Evolutionary conservation across 768 basidiomycete species (phyloP).

Genomic region (Pholiota microspora): DNA sequence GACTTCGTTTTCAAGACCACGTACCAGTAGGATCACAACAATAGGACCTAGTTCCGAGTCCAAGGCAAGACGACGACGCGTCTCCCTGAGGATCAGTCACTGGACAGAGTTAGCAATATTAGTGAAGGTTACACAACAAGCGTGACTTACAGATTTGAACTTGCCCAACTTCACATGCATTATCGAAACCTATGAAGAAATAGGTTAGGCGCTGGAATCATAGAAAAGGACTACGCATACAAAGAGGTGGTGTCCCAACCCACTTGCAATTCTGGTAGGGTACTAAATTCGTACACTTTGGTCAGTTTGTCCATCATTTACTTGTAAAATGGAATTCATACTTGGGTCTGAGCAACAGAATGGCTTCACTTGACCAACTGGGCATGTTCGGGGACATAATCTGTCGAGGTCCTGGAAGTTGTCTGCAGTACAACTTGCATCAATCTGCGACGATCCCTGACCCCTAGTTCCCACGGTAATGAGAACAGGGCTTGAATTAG

Average conservation of each 20-base stretch:
- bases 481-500: not conserved
- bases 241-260: conserved; percentile 8
- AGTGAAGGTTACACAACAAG: not conserved
- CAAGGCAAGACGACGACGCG: conserved; percentile 12
- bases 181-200: not conserved
- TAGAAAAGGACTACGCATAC: not conserved
- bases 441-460: not conserved
- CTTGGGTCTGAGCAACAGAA: conserved; percentile 5
- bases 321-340: conserved; percentile 3
- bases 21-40: conserved; percentile 17
- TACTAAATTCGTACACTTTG: not conserved
- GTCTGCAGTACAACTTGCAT: not conserved
- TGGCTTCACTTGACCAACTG: not conserved
- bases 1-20: not conserved
- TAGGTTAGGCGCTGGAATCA: too few species aligned
- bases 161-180: conserved; percentile 7
- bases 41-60: conserved; percentile 14
- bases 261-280: conserved; percentile 8
- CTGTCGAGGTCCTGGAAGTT: not conserved
- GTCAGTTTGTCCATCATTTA: not conserved
- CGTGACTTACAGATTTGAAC: conserved; percentile 15
- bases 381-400: not conserved
- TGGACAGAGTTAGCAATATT: not conserved
- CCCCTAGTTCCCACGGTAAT: conserved; percentile 2
- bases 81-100: conserved; percentile 18